Evolutionary conservation across 2,329 filamentous ascomycete species (phyloP).

Genomic region (Nemania sp.): DNA sequence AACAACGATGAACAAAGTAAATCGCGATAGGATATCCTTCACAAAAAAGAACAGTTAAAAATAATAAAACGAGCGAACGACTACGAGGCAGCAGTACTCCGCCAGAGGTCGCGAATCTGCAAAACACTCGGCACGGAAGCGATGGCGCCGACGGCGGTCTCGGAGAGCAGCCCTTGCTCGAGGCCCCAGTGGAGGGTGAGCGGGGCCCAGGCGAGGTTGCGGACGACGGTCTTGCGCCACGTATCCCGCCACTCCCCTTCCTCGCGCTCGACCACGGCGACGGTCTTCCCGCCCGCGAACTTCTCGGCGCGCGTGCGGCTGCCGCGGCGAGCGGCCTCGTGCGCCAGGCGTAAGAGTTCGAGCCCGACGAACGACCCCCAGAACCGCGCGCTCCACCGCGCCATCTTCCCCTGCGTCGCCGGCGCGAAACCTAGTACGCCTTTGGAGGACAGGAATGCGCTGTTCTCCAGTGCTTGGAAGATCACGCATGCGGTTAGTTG

Average conservation of each 20-base stretch:
- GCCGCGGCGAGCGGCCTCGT: constrained; percentile 48
- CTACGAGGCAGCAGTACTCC: constrained; percentile 36
- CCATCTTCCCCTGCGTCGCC: constrained; percentile 62
- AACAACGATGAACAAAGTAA: too few relatives aligned
- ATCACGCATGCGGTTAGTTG: constrained; percentile 69
- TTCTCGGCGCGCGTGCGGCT: constrained; percentile 39
- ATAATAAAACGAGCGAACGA: too few relatives aligned
- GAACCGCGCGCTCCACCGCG: constrained; percentile 73
- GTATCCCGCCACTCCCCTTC: constrained; percentile 47
- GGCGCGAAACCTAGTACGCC: constrained; percentile 65
- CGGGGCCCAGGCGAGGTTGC: constrained; percentile 77
- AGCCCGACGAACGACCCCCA: constrained; percentile 80
- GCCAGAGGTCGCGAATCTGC: constrained; percentile 40
- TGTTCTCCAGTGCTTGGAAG: constrained; percentile 84
- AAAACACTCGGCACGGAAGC: constrained; percentile 49
- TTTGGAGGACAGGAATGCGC: constrained; percentile 74
- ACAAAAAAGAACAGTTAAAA: too few relatives aligned
- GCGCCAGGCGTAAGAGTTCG: constrained; percentile 69
- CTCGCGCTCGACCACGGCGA: constrained; percentile 37
- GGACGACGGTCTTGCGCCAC: constrained; percentile 69
- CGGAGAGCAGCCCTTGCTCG: constrained; percentile 64
- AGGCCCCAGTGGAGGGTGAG: constrained; percentile 83
- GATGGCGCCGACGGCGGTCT: constrained; percentile 60
- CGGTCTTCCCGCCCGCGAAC: constrained; percentile 49
- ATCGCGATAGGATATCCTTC: too few relatives aligned